Evolutionary conservation across 2,329 filamentous ascomycete species (phyloP), one percentile per base, ranked within the genome.

Genomic region (Geosmithia putterillii): DNA sequence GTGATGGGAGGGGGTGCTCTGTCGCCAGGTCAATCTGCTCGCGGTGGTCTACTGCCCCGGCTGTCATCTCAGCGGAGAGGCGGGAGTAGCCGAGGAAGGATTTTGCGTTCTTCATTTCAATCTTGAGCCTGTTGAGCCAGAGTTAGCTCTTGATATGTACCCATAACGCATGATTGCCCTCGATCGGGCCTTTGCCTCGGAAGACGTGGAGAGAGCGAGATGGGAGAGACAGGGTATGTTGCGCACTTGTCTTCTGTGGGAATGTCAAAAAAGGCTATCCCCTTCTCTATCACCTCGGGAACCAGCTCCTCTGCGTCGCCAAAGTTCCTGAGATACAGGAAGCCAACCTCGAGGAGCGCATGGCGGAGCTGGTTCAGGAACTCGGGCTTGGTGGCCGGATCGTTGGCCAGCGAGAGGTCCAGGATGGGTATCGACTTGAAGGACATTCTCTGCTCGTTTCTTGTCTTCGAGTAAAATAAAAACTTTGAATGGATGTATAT

Each of bases 1-100:
- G 69, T 1, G 61, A 62, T 0, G 83, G 85, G 1, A 82, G 41
- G 0, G 79, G 10, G 52, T 92, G 85, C 42, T 86, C 79, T 0
- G 87, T 94, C 0, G 84, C 86, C 42, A 94, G 73, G 60, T 94
- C 87, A 48, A 94, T 81, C 58, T 94, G 87, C 59, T 94, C 87
- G 42, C 87, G 74, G 67, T 88, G 83, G 62, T 94, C 87, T 52
- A 77, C 72, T 41, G 75, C 73, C 50, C 81, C 78, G 18, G 84
- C 85, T 4, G 87, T 94, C 54, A 82, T 72, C 57, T 83, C 80
- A 48, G 78, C 76, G 3, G 74, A 73, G 43, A 83, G 73, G 20
- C 69, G 71, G 23, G 78, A 81, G 61, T 83, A 83, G 45, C 81
- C 81, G 17, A 86, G 68, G 60, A 86, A 86, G 8, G 79, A 83